phyloP scores from a whole-genome alignment of 2,329 filamentous ascomycete genomes.

The Akanthomyces lecanii region DNA sequence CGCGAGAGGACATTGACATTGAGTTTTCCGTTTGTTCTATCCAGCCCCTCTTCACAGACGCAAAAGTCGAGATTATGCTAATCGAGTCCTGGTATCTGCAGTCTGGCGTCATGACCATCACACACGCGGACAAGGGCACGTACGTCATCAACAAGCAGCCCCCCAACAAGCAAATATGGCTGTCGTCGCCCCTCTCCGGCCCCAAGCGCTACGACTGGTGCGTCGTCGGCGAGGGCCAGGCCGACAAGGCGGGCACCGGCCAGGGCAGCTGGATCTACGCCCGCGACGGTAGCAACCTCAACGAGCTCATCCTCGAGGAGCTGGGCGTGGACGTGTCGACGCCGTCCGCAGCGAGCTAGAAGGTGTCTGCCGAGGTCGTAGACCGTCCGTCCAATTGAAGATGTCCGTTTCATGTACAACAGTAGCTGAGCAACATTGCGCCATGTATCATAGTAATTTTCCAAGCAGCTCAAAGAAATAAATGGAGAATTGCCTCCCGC shows the following conservation, averaged over 20 bases:
- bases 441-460: not conserved
- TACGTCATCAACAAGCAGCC: conserved; percentile 99
- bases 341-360: conserved; percentile 25
- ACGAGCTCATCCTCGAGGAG: conserved; percentile 69
- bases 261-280: conserved; percentile 81
- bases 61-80: conserved; percentile 10
- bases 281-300: conserved; percentile 74
- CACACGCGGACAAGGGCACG: conserved; percentile 64
- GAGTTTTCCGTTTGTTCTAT: conserved; percentile 71
- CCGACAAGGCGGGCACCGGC: conserved; percentile 71
- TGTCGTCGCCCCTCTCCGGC: conserved; percentile 84
- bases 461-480: not conserved
- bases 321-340: conserved; percentile 60
- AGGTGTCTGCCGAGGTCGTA: not conserved
- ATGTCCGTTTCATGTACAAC: not conserved
- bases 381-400: not conserved
- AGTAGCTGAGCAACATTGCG: not conserved
- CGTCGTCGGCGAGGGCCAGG: conserved; percentile 62
- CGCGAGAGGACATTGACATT: conserved; percentile 71
- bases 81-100: conserved; percentile 34
- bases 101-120: conserved; percentile 81
- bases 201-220: conserved; percentile 96
- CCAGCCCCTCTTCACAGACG: not conserved
- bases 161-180: conserved; percentile 96
- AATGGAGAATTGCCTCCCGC: not conserved